phyloP scores from a whole-genome alignment of 352 stramenopile genomes.

The Phytopythium delawarense region DNA sequence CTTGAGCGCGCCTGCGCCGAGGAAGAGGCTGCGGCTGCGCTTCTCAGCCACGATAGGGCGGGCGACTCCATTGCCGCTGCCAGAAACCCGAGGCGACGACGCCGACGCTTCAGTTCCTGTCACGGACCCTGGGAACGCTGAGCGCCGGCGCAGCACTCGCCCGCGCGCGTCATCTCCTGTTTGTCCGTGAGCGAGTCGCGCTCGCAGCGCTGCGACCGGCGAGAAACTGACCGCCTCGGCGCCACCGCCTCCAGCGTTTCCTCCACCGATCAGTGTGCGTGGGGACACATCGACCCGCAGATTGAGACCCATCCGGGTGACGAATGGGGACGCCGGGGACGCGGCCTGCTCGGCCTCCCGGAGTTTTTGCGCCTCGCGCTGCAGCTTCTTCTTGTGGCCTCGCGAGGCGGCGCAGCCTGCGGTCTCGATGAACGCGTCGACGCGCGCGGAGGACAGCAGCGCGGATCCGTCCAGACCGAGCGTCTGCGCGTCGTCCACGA shows the following conservation, averaged over 20 bases:
- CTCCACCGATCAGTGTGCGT: neutral
- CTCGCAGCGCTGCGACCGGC: constrained; percentile 33
- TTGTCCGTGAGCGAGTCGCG: constrained; percentile 31
- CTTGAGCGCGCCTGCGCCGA: constrained; percentile 32
- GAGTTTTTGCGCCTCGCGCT: constrained; percentile 76
- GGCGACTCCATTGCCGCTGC: neutral
- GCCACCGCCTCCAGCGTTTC: neutral
- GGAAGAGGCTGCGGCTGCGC: constrained; percentile 6
- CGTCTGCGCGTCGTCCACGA: constrained; percentile 32
- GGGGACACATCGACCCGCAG: constrained; percentile 47
- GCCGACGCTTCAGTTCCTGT: neutral
- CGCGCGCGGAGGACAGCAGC: constrained; percentile 31
- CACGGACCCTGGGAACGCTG: neutral
- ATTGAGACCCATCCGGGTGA: constrained; percentile 37
- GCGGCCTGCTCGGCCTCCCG: constrained; percentile 16
- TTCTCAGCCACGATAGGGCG: neutral
- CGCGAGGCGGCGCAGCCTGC: constrained; percentile 41
- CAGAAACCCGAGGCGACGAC: constrained; percentile 3
- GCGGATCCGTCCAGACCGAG: constrained; percentile 42
- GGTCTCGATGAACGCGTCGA: constrained; percentile 56
- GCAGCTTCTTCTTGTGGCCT: constrained; percentile 75
- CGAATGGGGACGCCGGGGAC: neutral
- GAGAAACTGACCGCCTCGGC: constrained; percentile 19
- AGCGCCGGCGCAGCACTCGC: constrained; percentile 17
- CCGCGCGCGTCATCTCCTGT: constrained; percentile 19